Evolutionary conservation across 2,329 filamentous ascomycete genomes (phyloP), one percentile per base, ranked within the genome.

Genomic region (Whalleya microplaca): DNA sequence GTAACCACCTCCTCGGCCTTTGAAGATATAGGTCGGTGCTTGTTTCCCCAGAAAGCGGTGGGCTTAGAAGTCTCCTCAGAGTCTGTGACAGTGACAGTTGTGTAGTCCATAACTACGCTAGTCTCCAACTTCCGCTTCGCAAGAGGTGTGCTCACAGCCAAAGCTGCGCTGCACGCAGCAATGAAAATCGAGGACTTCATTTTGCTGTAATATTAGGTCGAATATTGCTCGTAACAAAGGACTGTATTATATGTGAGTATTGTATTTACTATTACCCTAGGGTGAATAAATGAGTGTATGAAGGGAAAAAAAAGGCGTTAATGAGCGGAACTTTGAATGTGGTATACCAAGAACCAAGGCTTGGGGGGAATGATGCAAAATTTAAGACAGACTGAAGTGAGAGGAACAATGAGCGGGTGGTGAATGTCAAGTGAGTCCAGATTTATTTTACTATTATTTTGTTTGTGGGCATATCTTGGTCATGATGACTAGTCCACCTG

Each of bases 121-220:
- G 71, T 73, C 51, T 72, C 68, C 29, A 70, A 56, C 41, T 66
- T 58, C 23, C 73, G 69, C 65, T 69, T 70, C 46, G 70, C 55
- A 41, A 75, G 41, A 21, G 75, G 73, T 23, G 60, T 67, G 46
- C 71, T 71, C 47, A 71, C 48, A 55, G 68, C 73, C 55, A 75
- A 56, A 45, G 66, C 64, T 48, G 73, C 73, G 53, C 68, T 64
- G 61, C 72, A 61, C 48, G 71, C 66, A 42, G 67, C 66, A 62
- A 76, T 49, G 43, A 75, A 51, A 51, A 70, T 67, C 32, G 75
- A 75, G 51, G 69, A 73, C 70, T 70, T 75, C 76, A 78, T 78
- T 54, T 71, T 76, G 70, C 54, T 61, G 14, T 56, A 42, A 9
- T 54, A 23, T 53, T 19, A 41, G 3, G 23, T 44, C 16, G 19